Evolutionary conservation across 805 yeast species (phyloP), one percentile per base, ranked within the genome.

Genomic region (Lachancea fermentati): DNA sequence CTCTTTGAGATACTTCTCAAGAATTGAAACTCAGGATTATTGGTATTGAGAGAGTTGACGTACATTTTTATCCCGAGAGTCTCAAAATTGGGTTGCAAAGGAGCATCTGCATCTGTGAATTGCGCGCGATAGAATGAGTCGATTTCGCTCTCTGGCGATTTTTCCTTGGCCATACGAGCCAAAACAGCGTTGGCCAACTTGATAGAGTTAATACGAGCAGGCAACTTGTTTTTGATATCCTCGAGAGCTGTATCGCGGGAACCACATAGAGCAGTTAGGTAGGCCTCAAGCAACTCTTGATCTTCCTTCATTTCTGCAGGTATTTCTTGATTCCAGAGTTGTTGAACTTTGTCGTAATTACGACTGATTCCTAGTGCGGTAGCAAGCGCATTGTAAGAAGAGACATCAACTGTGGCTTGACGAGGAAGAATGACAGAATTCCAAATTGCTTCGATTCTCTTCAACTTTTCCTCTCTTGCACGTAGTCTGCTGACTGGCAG

Each of bases 391-490:
- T 47, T 42, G 39, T 50, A 60, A 4, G 62, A 56, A 9, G 41
- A 33, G 3, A 47, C 45, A 2, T 30, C 32, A 13, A 46, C 45
- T 6, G 31, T 24, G 7, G 26, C 37, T 4, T 36, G 41, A 7
- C 43, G 34, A 14, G 46, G 34, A 30, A 51, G 51, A 16, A 57
- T 47, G 12, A 50, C 36, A 31, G 58, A 47, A 34, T 60, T 58
- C 65, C 65, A 60, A 29, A 58, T 48, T 2, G 63, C 63, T 39
- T 55, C 49, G 29, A 58, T 51, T 43, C 61, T 51, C 22, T 47
- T 45, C 30, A 50, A 28, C 34, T 45, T 52, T 22, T 46, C 37
- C 29, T 34, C 30, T 9, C 45, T 42, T 4, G 47, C 32, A 22
- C 39, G 41, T 15, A 46, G 17, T 6, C 39, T 39, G n/a, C 14